Base-by-base conservation (phyloP, 139 green algal genomes). In the Picochlorum sp. region DNA sequence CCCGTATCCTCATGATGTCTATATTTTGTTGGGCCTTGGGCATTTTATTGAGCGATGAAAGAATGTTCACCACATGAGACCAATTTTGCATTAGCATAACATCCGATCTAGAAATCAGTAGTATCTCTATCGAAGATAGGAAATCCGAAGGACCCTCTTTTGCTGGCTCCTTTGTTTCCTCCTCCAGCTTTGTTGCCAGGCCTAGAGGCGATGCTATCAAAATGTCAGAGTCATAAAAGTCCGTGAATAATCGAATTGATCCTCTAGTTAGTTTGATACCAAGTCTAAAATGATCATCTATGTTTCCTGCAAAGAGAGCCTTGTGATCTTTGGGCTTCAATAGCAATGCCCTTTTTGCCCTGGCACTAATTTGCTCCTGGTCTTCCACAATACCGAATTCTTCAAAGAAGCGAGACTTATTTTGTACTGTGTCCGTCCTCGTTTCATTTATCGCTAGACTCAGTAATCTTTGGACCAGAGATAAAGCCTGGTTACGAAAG, bases 41-140 rank as follows among this genome's bases (percentile, higher is more conserved):
- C 44, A 96, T 56, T 24, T 61, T 57, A 65, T 97, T 98, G 12
- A 96, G 54, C 2, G 74, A 59, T 18, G 81, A 2, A 51, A 51
- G 31, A 81, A 77, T 79, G 33, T 69, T 79, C 2, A 71, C 61
- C 9, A 93, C 74, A 54, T 94, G 86, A 13, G 63, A 40, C 79
- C 83, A 87, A 55, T 89, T 85, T 75, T 98, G 91, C 92, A 98
- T 97, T 22, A 77, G 63, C 67, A 96, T 72, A 25, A 97, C 72
- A 65, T 98, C 90, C 3, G 80, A 75, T 0, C 87, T 61, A 60
- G 93, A 86, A 5, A 95, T 41, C 12, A 97, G 67, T 12, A 85
- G 37, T 3, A 98, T 41, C 64, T 98, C 92, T 16, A 98, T 85
- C 28, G 78, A 89, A 2, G 80, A 89, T 57, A 98, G 72, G 28